Conservation (phyloP, 1,284 basidiomycete species). For the Rhodotorula sp. region DNA sequence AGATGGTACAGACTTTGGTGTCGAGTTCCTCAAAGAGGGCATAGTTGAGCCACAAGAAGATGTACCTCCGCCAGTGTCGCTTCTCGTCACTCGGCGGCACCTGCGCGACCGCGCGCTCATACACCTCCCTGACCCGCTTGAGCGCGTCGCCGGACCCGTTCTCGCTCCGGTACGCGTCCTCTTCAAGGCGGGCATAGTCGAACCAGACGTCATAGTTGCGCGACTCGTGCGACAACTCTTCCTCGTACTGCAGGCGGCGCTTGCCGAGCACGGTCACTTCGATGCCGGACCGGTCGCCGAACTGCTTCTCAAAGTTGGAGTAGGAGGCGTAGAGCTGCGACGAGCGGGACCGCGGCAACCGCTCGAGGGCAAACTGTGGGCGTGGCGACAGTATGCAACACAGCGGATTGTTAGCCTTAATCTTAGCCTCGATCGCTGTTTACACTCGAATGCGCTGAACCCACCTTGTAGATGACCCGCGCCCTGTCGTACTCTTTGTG, state of each 20-base stretch:
- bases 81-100: conserved; percentile 87
- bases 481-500: conserved; percentile 95
- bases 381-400: too few relatives aligned
- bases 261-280: conserved; percentile 95
- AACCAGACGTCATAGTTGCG: conserved; percentile 99
- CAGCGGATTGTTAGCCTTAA: not conserved
- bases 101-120: conserved; percentile 94
- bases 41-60: conserved; percentile 73
- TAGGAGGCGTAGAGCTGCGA: conserved; percentile 80
- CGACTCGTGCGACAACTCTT: conserved; percentile 81
- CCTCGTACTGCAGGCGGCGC: conserved; percentile 94
- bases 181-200: conserved; percentile 90
- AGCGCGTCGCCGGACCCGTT: conserved; percentile 57
- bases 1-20: conserved; percentile 62
- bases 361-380: conserved; percentile 79
- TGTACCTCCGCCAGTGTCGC: conserved; percentile 91
- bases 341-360: conserved; percentile 87
- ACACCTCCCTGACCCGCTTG: conserved; percentile 79
- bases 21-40: conserved; percentile 97
- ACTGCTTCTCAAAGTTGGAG: conserved; percentile 98
- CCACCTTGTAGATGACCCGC: conserved; percentile 90
- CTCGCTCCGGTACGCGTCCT: conserved; percentile 67
- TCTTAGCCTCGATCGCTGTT: not conserved
- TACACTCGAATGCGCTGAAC: conserved; percentile 16
- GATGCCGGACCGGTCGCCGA: conserved; percentile 80